These are phyloP conservation scores for Podaxis rugospora DNA, from an alignment of 768 basidiomycete species.

Conservation along the genomic window DNA sequence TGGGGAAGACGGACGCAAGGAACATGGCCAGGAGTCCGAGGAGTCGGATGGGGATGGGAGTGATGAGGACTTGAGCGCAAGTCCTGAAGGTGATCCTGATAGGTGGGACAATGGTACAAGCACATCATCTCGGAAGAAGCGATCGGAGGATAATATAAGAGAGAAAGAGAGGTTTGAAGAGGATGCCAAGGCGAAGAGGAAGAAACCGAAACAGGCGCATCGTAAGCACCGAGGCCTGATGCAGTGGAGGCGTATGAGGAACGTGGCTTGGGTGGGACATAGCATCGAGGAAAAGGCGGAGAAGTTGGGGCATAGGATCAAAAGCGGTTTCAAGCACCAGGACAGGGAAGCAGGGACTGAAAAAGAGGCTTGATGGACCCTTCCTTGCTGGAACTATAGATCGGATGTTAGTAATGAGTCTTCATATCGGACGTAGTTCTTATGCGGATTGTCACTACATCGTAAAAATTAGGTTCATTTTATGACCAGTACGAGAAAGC, in stretches of 20 bases:
- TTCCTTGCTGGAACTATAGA: background rate
- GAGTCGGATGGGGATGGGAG: slow-evolving; percentile 11
- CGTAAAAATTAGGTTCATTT: background rate
- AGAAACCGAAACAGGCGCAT: slow-evolving; percentile 31
- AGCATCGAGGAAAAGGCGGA: slow-evolving; percentile 40
- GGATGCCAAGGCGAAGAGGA: slow-evolving; percentile 1
- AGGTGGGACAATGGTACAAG: background rate
- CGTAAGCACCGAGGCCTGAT: slow-evolving; percentile 58
- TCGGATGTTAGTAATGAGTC: too few species aligned
- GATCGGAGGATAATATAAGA: slow-evolving; percentile 22
- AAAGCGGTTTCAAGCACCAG: slow-evolving; percentile 25
- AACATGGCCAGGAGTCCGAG: slow-evolving; percentile 17
- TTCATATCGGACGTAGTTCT: too few species aligned
- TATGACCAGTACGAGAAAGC: background rate
- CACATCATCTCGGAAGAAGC: background rate
- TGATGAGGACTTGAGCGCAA: background rate
- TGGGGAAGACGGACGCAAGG: slow-evolving; percentile 15
- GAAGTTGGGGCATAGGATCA: slow-evolving; percentile 36
- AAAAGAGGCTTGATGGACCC: slow-evolving; percentile 29
- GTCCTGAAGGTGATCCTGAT: background rate
- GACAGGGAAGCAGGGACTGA: slow-evolving; percentile 32
- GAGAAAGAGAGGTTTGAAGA: background rate
- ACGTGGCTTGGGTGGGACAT: slow-evolving; percentile 52
- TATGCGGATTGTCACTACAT: background rate
- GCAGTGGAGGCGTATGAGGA: slow-evolving; percentile 55